Percentiles rank a stretch among this genome's conserved stretches.
phyloP scores from a whole-genome alignment of 306 rosid genomes.

The Carpinus viminea region DNA sequence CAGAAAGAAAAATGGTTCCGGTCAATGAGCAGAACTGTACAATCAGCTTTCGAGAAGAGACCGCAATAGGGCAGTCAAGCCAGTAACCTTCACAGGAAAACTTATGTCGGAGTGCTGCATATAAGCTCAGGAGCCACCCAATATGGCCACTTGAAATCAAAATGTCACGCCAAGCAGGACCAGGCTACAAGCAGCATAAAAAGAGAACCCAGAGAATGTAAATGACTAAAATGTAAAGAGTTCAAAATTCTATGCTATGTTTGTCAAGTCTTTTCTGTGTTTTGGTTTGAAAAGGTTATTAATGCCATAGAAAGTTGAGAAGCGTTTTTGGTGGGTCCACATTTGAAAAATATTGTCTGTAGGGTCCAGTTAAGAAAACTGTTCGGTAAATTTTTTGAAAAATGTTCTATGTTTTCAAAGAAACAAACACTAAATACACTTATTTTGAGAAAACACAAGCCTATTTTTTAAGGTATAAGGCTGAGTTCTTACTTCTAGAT shows the following conservation, averaged over 20 bases:
- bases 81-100: constrained; percentile 80
- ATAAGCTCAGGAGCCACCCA: constrained; percentile 87
- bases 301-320: background rate
- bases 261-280: constrained; percentile 9
- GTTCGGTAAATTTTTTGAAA: too few species aligned
- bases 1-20: constrained; percentile 78
- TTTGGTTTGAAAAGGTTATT: background rate
- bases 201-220: constrained; percentile 24
- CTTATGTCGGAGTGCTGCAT: constrained; percentile 76
- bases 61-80: constrained; percentile 90
- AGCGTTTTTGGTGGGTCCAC: too few species aligned
- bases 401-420: too few species aligned
- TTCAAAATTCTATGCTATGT: constrained; percentile 16
- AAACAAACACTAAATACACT: too few species aligned
- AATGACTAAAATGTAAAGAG: constrained; percentile 18
- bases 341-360: too few species aligned
- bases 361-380: too few species aligned
- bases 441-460: too few species aligned
- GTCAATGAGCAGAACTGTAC: constrained; percentile 86
- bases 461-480: too few species aligned
- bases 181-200: constrained; percentile 71
- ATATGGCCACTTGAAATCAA: constrained; percentile 72
- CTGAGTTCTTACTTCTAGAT: too few species aligned
- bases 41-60: constrained; percentile 83
- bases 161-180: constrained; percentile 84